phyloP scores from a whole-genome alignment of 805 yeast genomes.

The Starmera quercuum region DNA sequence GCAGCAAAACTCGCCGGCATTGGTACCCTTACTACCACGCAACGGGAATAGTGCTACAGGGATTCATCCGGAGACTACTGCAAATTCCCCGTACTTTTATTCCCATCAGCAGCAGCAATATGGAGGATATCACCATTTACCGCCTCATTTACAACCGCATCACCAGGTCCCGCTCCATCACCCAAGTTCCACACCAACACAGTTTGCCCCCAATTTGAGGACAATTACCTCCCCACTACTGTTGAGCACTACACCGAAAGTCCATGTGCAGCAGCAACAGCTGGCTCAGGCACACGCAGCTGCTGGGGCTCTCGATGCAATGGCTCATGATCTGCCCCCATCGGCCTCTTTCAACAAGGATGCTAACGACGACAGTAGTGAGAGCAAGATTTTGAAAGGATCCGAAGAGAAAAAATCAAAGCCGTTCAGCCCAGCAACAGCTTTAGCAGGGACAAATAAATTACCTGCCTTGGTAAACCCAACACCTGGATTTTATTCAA shows the following conservation, averaged over 20 bases:
- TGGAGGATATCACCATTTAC: constrained; percentile 3
- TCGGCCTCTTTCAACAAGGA: neutral
- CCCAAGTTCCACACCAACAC: constrained; percentile 64
- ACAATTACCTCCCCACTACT: constrained; percentile 59
- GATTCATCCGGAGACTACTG: constrained; percentile 12
- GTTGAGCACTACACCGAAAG: constrained; percentile 36
- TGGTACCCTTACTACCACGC: constrained; percentile 34
- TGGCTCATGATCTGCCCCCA: constrained; percentile 4
- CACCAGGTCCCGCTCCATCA: constrained; percentile 52
- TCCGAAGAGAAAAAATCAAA: constrained; percentile 3
- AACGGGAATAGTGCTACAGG: constrained; percentile 8
- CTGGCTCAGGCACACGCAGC: constrained; percentile 21
- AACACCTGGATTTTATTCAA: constrained; percentile 20
- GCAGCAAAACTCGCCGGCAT: constrained; percentile 24
- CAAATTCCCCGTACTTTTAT: constrained; percentile 6
- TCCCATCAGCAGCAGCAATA: constrained; percentile 5
- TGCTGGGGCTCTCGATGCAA: constrained; percentile 20
- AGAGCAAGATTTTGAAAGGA: constrained; percentile 7
- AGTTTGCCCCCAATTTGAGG: constrained; percentile 57
- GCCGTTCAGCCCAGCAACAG: neutral
- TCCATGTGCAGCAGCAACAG: constrained; percentile 26
- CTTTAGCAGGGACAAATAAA: constrained; percentile 4
- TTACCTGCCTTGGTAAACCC: constrained; percentile 15
- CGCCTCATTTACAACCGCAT: constrained; percentile 7
- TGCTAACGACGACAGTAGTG: constrained; percentile 3